Evolutionary conservation across 2,329 filamentous ascomycete species (phyloP), one percentile per base, ranked within the genome.

Genomic region (Aspergillus sp.): DNA sequence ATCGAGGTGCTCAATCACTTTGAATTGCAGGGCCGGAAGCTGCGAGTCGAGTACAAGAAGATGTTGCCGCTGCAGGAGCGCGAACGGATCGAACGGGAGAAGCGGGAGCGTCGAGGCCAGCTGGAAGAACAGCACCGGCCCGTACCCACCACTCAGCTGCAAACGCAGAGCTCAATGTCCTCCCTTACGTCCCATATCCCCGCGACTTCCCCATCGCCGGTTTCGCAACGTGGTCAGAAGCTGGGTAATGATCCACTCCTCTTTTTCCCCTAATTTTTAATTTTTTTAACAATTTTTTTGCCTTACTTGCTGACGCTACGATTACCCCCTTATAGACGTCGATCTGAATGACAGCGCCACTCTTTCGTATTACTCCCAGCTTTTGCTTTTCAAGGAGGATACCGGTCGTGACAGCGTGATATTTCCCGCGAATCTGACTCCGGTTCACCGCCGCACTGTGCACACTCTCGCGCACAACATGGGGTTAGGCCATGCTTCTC

Each of bases 41-140:
- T 98, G 56, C 80, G 93, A 42, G 93, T 98, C 28, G 93, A 98
- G 69, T 98, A 97, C 74, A 98, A 98, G 77, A 97, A 97, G 73
- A 97, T 98, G 93, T 79, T 98, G 4, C 93, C 93, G 1, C 81
- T 94, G 54, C 88, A 90, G 30, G 93, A 97, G 69, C 81, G 93
- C 44, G 93, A 98, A 69, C 81, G 93, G 36, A 97, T 98, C 57
- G 93, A 98, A 68, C 81, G 93, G 4, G 93, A 97, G 70, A 98
- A 97, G 80, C 81, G 93, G 48, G 91, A 97, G 72, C 86, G 93
- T 57, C 83, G 93, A 44, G 93, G 93, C 42, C 93, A 98, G 69
- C 78, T 98, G 8, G 90, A 98, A 68, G 93, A 98, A 69, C 93
- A 98, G 68, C 93, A 98, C 68, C 83, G 90, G 62, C 88, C 73